phyloP scores from a whole-genome alignment of 306 rosid species.

The Quercus suber region DNA sequence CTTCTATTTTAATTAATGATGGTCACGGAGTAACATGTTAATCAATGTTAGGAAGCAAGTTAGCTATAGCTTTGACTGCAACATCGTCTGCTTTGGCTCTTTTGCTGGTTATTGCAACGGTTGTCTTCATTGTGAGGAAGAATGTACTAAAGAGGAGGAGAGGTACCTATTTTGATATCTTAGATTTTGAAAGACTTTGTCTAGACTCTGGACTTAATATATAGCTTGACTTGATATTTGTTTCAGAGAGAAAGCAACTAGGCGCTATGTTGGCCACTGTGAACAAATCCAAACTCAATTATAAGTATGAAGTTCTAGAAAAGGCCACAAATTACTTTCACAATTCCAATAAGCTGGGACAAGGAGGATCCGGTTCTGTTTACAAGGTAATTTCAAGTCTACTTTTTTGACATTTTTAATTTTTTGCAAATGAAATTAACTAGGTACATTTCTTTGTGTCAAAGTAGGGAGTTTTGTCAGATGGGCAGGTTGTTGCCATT shows the following conservation, averaged over 20 bases:
- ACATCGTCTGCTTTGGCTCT: conserved; percentile 44
- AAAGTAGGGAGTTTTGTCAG: conserved; percentile 35
- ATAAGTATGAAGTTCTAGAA: conserved; percentile 65
- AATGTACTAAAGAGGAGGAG: conserved; percentile 34
- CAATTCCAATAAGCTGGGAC: conserved; percentile 61
- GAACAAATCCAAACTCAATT: conserved; percentile 56
- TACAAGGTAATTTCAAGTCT: conserved; percentile 40
- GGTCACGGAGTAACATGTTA: not conserved
- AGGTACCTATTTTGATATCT: conserved; percentile 36
- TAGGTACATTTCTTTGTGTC: not conserved
- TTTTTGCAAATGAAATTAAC: not conserved
- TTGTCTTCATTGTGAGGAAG: conserved; percentile 47
- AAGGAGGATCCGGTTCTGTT: conserved; percentile 87
- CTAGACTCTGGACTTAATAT: conserved; percentile 1
- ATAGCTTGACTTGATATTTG: not conserved
- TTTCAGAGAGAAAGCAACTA: conserved; percentile 52
- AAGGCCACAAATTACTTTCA: conserved; percentile 65
- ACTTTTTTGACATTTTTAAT: not conserved
- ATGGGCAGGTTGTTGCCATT: conserved; percentile 35
- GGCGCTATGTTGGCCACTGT: conserved; percentile 48
- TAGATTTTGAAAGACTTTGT: not conserved
- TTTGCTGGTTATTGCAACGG: conserved; percentile 30
- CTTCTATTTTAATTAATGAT: not conserved
- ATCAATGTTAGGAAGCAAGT: conserved; percentile 34
- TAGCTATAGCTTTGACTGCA: conserved; percentile 37